Percentiles rank a stretch among this genome's conserved stretches.
phyloP scores from a whole-genome alignment of 2,329 filamentous ascomycete species.

The Zasmidium cellare region DNA sequence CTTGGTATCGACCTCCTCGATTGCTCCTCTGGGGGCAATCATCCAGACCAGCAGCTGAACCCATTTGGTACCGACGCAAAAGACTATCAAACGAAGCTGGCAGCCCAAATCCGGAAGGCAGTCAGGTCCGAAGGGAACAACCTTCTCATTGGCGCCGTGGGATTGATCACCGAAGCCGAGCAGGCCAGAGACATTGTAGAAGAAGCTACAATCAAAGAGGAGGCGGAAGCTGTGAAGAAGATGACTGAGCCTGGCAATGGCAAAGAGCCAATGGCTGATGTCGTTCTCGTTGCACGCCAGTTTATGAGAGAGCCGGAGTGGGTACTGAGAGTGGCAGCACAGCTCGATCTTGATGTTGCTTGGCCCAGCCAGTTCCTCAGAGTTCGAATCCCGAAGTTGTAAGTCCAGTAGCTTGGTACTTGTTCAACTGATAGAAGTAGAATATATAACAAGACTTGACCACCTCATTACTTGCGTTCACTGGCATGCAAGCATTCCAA shows the following conservation, averaged over 20 bases:
- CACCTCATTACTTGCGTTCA: not conserved
- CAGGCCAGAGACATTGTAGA: slow-evolving; percentile 51
- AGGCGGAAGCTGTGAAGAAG: slow-evolving; percentile 34
- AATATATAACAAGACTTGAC: not conserved
- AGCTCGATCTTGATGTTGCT: slow-evolving; percentile 49
- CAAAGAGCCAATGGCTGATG: slow-evolving; percentile 45
- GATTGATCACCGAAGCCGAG: slow-evolving; percentile 53
- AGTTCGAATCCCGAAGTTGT: slow-evolving; percentile 31
- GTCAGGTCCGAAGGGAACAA: slow-evolving; percentile 38
- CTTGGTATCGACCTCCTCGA: slow-evolving; percentile 83
- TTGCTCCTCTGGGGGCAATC: slow-evolving; percentile 74
- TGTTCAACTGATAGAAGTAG: not conserved
- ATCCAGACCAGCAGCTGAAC: slow-evolving; percentile 51
- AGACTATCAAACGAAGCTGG: slow-evolving; percentile 55
- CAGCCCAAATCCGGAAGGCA: slow-evolving; percentile 44
- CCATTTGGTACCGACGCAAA: slow-evolving; percentile 33
- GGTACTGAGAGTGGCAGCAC: slow-evolving; percentile 53
- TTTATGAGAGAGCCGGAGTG: slow-evolving; percentile 58
- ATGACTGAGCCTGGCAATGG: slow-evolving; percentile 37
- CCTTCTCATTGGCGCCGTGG: slow-evolving; percentile 54
- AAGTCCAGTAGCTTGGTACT: too few species aligned
- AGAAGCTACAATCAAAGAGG: slow-evolving; percentile 18
- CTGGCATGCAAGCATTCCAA: not conserved
- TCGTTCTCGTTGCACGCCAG: slow-evolving; percentile 54
- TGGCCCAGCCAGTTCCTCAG: slow-evolving; percentile 50